Evolutionary conservation across 2,329 filamentous ascomycete species (phyloP).

Genomic region (Clonostachys sp.): DNA sequence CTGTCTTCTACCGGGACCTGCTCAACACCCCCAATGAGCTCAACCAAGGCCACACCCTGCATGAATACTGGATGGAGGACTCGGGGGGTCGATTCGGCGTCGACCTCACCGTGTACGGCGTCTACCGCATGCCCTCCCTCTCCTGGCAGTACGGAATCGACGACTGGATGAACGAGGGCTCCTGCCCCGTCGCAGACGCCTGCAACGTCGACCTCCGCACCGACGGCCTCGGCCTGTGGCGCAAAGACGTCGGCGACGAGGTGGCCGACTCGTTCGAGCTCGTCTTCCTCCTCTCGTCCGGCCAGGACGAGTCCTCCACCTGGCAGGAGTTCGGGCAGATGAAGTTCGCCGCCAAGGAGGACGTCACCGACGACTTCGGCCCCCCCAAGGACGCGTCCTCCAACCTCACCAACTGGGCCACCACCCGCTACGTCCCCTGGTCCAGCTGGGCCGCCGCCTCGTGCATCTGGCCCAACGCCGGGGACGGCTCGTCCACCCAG

Average conservation of each 20-base stretch:
- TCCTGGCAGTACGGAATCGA: conserved; percentile 47
- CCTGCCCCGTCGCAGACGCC: conserved; percentile 32
- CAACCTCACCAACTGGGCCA: conserved; percentile 35
- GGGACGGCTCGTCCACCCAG: conserved; percentile 45
- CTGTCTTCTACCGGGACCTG: conserved; percentile 43
- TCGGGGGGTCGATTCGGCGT: conserved; percentile 47
- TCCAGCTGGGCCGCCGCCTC: conserved; percentile 46
- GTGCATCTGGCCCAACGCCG: conserved; percentile 48
- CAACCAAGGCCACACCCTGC: conserved; percentile 45
- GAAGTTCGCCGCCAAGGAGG: conserved; percentile 39
- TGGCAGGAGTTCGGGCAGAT: conserved; percentile 56
- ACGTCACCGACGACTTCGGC: conserved; percentile 42
- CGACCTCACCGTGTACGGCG: conserved; percentile 45
- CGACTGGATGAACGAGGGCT: conserved; percentile 39
- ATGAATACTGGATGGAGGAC: conserved; percentile 56
- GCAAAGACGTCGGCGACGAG: conserved; percentile 43
- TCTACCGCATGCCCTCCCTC: conserved; percentile 40
- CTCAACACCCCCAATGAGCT: conserved; percentile 43
- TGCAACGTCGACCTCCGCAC: conserved; percentile 43
- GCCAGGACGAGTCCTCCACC: conserved; percentile 49
- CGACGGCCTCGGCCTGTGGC: conserved; percentile 43
- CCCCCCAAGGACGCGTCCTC: conserved; percentile 30
- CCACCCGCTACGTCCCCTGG: conserved; percentile 48
- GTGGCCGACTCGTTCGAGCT: conserved; percentile 42
- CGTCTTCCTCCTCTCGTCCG: conserved; percentile 48